Evolutionary conservation across 345 rosid genomes (phyloP), one percentile per base, ranked within the genome.

Genomic region (Populus pruinosa): DNA sequence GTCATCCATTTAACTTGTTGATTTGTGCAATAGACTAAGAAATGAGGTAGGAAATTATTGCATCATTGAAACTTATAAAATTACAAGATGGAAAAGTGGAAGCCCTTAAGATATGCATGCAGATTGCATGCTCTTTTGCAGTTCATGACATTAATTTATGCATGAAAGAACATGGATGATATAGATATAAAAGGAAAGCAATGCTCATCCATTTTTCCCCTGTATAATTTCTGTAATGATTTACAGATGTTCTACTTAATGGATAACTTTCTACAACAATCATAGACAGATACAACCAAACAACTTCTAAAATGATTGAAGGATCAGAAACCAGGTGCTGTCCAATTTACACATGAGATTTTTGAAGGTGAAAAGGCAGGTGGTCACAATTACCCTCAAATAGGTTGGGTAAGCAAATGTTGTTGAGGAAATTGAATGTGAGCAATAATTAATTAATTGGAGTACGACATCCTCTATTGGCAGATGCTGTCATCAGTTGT

Each of bases 1-100:
- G 89, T 78, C 76, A 86, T 39, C 71, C 56, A 73, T 29, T 27
- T 56, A 33, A 53, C 2, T 47, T 47, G 50, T 82, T 71, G 77
- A 47, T 68, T 18, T 71, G n/a, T 78, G 38, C 66, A 68, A 70
- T 33, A 17, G 39, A 69, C 33, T 56, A 67, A 56, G 56, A 69
- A 35, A 4, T 53, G 72, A 76, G 64, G 17, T 27, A 39, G 27
- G 25, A 80, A 29, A 67, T 38, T 35, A 38, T 21, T 9, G 63
- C 63, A n/a, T 56, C 25, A 44, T 61, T 31, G 20, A 27, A 29
- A 70, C 68, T 21, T 39, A 20, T 10, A 18, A 55, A 55, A 56
- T 69, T 39, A 29, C 61, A 27, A 44, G 6, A 33, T 27, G 16
- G 53, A 39, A 55, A 49, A 75, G 44, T 56, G 43, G 33, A 55